Percentiles rank a stretch among this genome's conserved stretches.
phyloP scores from a whole-genome alignment of 2,329 filamentous ascomycete genomes.

The Epichloe brachyelytri region DNA sequence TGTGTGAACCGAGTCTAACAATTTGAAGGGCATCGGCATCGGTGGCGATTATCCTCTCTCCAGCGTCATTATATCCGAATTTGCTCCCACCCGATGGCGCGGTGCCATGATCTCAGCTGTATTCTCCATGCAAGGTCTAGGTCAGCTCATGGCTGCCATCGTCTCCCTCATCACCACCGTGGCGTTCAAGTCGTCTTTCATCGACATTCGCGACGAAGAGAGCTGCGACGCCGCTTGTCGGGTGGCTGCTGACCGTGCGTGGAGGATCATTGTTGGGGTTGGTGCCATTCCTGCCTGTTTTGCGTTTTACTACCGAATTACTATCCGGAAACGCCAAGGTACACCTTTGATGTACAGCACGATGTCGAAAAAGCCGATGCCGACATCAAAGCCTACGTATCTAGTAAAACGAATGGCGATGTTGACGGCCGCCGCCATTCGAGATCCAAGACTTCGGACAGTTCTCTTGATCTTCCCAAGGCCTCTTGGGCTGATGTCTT shows the following conservation, averaged over 20 bases:
- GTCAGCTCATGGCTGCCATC: slow-evolving; percentile 61
- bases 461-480: slow-evolving; percentile 48
- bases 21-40: slow-evolving; percentile 51
- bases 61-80: slow-evolving; percentile 73
- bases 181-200: slow-evolving; percentile 44
- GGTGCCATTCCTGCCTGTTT: slow-evolving; percentile 66
- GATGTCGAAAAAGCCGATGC: slow-evolving; percentile 64
- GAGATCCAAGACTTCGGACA: slow-evolving; percentile 37
- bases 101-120: slow-evolving; percentile 75
- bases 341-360: slow-evolving; percentile 67
- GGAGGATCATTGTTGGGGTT: slow-evolving; percentile 70
- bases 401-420: slow-evolving; percentile 33
- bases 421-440: slow-evolving; percentile 36
- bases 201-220: slow-evolving; percentile 24
- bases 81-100: slow-evolving; percentile 69
- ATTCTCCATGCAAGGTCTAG: slow-evolving; percentile 75
- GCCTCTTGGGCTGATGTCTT: slow-evolving; percentile 58
- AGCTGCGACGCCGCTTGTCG: slow-evolving; percentile 51
- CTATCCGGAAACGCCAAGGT: slow-evolving; percentile 73
- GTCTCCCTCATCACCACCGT: slow-evolving; percentile 56
- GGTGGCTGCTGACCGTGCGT: slow-evolving; percentile 63
- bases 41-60: slow-evolving; percentile 74
- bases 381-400: slow-evolving; percentile 51
- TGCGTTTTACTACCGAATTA: slow-evolving; percentile 75
- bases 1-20: not conserved